Evolutionary conservation across 805 yeast genomes (phyloP).

Genomic region (Lipomyces kockii): DNA sequence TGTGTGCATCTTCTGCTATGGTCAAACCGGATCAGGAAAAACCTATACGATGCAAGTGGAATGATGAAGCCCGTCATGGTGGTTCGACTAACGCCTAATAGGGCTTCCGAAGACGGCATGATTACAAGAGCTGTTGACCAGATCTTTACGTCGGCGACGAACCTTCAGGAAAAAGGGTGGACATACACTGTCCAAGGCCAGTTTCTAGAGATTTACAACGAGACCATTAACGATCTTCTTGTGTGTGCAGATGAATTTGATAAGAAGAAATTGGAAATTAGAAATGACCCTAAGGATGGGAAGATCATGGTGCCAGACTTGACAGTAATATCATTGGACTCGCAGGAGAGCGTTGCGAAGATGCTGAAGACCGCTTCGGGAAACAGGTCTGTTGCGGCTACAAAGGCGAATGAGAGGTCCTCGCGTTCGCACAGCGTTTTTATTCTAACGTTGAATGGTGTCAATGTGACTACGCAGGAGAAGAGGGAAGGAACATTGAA

Average conservation of each 20-base stretch:
- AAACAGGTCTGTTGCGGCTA: constrained; percentile 78
- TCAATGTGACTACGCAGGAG: constrained; percentile 55
- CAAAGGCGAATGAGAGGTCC: constrained; percentile 79
- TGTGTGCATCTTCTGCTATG: constrained; percentile 94
- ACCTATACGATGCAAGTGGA: constrained; percentile 74
- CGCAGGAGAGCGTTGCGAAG: constrained; percentile 55
- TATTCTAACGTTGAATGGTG: constrained; percentile 63
- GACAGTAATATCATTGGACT: constrained; percentile 53
- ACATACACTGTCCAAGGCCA: constrained; percentile 66
- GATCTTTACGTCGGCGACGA: constrained; percentile 63
- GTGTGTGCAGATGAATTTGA: constrained; percentile 40
- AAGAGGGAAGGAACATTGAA: constrained; percentile 66
- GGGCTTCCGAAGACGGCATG: constrained; percentile 70
- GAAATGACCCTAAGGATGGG: constrained; percentile 62
- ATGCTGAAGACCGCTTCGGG: constrained; percentile 60
- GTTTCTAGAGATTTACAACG: constrained; percentile 89
- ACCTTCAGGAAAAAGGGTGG: constrained; percentile 64
- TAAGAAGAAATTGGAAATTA: constrained; percentile 62
- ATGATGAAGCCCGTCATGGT: neutral
- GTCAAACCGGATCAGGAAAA: constrained; percentile 96
- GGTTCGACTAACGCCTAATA: constrained; percentile 30
- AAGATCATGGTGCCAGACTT: constrained; percentile 67
- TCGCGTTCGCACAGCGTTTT: constrained; percentile 92
- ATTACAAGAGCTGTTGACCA: constrained; percentile 75
- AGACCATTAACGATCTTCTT: constrained; percentile 72